phyloP scores from a whole-genome alignment of 495 filamentous ascomycete species.

The Beverwykella pulmonaria region DNA sequence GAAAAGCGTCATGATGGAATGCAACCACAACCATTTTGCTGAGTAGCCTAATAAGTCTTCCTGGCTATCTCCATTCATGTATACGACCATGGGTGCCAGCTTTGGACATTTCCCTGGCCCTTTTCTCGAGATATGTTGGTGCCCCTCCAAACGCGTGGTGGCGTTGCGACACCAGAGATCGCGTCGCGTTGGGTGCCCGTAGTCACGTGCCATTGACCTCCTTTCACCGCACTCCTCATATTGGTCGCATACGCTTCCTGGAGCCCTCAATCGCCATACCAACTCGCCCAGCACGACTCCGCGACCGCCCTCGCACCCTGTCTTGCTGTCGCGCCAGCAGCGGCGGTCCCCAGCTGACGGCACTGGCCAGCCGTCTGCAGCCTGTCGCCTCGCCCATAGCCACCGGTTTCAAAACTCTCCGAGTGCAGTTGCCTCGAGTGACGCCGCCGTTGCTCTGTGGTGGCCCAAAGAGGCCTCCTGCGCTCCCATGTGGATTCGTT shows the following conservation, averaged over 20 bases:
- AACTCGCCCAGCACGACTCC: background rate
- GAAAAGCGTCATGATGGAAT: background rate
- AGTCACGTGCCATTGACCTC: background rate
- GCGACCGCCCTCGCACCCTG: background rate
- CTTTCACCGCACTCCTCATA: background rate
- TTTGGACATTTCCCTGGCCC: too few species aligned
- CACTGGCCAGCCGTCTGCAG: conserved; percentile 10
- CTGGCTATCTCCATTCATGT: too few species aligned
- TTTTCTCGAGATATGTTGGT: background rate
- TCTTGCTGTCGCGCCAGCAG: conserved; percentile 14
- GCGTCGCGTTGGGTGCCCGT: background rate
- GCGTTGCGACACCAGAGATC: background rate
- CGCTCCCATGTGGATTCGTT: conserved; percentile 1
- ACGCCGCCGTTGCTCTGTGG: background rate
- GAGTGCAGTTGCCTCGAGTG: conserved; percentile 11
- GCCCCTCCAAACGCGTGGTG: background rate
- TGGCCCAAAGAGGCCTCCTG: background rate
- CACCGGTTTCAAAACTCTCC: conserved; percentile 34
- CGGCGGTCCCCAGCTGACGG: conserved; percentile 23
- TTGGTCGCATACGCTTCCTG: background rate
- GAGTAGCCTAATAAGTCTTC: too few species aligned
- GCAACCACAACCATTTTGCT: background rate
- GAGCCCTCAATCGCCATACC: conserved; percentile 10
- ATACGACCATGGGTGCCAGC: too few species aligned
- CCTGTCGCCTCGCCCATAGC: conserved; percentile 30